phyloP scores from a whole-genome alignment of 352 stramenopile species.

The Phytophthora hybrid region DNA sequence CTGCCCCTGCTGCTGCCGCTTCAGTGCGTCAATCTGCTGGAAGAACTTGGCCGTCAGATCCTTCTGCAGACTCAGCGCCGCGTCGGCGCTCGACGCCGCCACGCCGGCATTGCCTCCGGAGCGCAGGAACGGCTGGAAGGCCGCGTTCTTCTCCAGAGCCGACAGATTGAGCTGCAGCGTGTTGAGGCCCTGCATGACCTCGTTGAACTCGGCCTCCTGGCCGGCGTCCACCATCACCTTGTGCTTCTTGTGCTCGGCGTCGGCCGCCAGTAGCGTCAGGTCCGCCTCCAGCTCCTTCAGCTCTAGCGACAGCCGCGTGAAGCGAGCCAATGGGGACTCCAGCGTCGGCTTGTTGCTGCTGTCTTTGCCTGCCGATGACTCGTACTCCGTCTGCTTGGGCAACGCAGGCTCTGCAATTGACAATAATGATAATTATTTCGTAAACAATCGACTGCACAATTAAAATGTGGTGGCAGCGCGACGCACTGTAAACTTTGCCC shows the following conservation, averaged over 20 bases:
- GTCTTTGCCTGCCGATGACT: constrained; percentile 33
- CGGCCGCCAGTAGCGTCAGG: constrained; percentile 58
- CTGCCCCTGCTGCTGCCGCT: constrained; percentile 48
- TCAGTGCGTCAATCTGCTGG: constrained; percentile 67
- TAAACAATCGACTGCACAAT: not conserved
- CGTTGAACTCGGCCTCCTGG: constrained; percentile 69
- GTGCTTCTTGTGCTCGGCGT: constrained; percentile 54
- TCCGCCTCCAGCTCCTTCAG: constrained; percentile 77
- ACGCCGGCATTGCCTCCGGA: constrained; percentile 18
- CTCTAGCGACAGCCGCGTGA: constrained; percentile 74
- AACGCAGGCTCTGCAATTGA: constrained; percentile 52
- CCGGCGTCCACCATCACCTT: constrained; percentile 66
- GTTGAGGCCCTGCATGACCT: constrained; percentile 69
- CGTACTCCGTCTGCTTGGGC: constrained; percentile 62
- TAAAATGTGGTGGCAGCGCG: not conserved
- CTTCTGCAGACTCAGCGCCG: constrained; percentile 64
- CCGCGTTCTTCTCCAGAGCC: constrained; percentile 62
- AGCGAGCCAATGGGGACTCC: constrained; percentile 75
- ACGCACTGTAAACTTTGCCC: constrained; percentile 86
- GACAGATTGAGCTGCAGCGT: constrained; percentile 72
- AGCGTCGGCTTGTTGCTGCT: constrained; percentile 38
- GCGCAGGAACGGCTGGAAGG: constrained; percentile 69
- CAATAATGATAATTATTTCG: constrained; percentile 16
- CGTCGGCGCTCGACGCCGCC: constrained; percentile 38
- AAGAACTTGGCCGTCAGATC: constrained; percentile 81